These are phyloP conservation scores for Lupinus albus DNA, from an alignment of 306 rosid species.

Conservation along the genomic window DNA sequence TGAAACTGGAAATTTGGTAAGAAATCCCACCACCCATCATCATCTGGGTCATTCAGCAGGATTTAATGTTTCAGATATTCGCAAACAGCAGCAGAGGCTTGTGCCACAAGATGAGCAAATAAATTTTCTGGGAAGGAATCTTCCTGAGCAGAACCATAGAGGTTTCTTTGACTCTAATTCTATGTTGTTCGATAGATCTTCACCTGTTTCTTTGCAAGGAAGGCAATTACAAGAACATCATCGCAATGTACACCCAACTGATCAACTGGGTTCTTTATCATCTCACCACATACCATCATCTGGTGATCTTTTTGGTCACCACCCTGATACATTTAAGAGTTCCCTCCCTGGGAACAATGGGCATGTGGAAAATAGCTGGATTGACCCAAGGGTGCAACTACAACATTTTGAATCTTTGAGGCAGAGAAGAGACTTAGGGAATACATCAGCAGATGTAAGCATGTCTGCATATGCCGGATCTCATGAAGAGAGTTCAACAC, in stretches of 20 bases:
- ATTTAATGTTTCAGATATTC: slow-evolving; percentile 56
- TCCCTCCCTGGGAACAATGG: slow-evolving; percentile 53
- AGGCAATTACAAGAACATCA: slow-evolving; percentile 54
- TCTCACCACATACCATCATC: slow-evolving; percentile 46
- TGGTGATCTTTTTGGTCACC: slow-evolving; percentile 54
- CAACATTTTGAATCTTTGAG: slow-evolving; percentile 55
- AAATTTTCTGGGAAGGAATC: slow-evolving; percentile 59
- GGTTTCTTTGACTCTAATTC: slow-evolving; percentile 60
- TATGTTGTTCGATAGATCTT: slow-evolving; percentile 61
- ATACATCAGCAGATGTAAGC: slow-evolving; percentile 45
- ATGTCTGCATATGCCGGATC: slow-evolving; percentile 46
- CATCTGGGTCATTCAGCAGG: slow-evolving; percentile 55
- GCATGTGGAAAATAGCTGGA: slow-evolving; percentile 51
- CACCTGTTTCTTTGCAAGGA: slow-evolving; percentile 54
- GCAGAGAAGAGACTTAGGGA: slow-evolving; percentile 54
- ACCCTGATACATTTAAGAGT: slow-evolving; percentile 44
- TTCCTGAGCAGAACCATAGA: slow-evolving; percentile 52
- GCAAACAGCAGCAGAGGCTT: slow-evolving; percentile 61
- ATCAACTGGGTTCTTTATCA: slow-evolving; percentile 50
- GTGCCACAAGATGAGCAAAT: slow-evolving; percentile 59
- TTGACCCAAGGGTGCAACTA: slow-evolving; percentile 45
- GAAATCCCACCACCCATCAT: slow-evolving; percentile 54
- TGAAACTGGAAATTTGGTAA: slow-evolving; percentile 57
- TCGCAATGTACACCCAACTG: slow-evolving; percentile 44
- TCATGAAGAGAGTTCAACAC: slow-evolving; percentile 55